These are phyloP conservation scores for Irpex sp. DNA, from an alignment of 1,284 basidiomycete genomes.

Conservation along the genomic window DNA sequence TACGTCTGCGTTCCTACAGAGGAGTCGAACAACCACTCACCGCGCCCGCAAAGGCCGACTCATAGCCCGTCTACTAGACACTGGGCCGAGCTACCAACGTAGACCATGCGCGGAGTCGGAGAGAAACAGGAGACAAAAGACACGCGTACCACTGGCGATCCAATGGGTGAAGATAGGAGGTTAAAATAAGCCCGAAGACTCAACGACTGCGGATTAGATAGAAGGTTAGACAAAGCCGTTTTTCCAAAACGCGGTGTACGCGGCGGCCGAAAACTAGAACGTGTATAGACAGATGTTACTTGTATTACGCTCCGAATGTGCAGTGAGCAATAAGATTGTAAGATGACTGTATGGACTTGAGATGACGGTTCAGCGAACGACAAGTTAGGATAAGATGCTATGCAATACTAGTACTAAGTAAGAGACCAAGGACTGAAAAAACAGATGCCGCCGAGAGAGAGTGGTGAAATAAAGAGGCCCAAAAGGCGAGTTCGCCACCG, in stretches of 20 bases:
- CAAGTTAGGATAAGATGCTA: background rate
- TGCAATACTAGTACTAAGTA: background rate
- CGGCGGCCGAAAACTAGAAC: background rate
- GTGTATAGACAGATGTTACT: background rate
- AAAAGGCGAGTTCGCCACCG: background rate
- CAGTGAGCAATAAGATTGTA: conserved; percentile 5
- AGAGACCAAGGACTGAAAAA: background rate
- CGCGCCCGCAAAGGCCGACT: background rate
- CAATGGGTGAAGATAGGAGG: background rate
- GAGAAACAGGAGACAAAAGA: background rate
- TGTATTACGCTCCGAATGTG: conserved; percentile 4
- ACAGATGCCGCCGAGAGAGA: background rate
- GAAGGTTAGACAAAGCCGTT: background rate
- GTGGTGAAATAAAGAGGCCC: background rate
- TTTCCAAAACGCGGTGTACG: background rate
- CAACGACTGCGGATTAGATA: background rate
- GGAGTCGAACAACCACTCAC: conserved; percentile 22
- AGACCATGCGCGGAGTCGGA: background rate
- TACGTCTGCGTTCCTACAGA: conserved; percentile 70
- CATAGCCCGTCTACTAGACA: background rate
- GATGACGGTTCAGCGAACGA: background rate
- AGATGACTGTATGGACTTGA: background rate
- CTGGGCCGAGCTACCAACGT: background rate
- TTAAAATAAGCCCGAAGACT: background rate
- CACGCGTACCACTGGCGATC: background rate